Conservation (phyloP, 371 early-diverging fungal species). For the Umbelopsis sp. region DNA sequence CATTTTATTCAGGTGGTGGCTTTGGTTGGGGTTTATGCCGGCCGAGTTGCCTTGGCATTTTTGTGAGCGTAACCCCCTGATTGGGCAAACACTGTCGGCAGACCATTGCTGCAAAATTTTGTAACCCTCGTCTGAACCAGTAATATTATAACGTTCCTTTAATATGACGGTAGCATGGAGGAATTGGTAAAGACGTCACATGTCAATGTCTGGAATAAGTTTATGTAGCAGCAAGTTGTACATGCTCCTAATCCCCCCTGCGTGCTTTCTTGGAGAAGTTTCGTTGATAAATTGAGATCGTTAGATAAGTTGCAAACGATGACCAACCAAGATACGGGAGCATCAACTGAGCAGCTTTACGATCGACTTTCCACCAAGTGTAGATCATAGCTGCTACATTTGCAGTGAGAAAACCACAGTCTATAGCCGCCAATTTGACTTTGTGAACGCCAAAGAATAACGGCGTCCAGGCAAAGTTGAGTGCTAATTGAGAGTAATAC, state of each 20-base stretch:
- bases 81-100: neutral
- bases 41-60: neutral
- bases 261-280: neutral
- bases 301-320: slow-evolving; percentile 1
- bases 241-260: neutral
- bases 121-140: neutral
- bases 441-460: slow-evolving; percentile 13
- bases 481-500: neutral
- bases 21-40: neutral
- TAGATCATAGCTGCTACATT: slow-evolving; percentile 1
- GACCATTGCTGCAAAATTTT: neutral
- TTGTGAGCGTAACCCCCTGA: neutral
- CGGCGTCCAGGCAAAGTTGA: neutral
- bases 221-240: neutral
- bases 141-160: neutral
- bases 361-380: slow-evolving; percentile 1
- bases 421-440: neutral
- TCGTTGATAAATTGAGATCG: neutral
- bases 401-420: neutral
- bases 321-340: neutral
- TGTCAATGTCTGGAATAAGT: too few species aligned
- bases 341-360: slow-evolving; percentile 7
- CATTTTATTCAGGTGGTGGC: neutral
- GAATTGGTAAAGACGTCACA: too few species aligned
- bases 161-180: too few species aligned